Base-by-base conservation (phyloP, 352 stramenopile species). In the Nothophytophthora sp. region DNA sequence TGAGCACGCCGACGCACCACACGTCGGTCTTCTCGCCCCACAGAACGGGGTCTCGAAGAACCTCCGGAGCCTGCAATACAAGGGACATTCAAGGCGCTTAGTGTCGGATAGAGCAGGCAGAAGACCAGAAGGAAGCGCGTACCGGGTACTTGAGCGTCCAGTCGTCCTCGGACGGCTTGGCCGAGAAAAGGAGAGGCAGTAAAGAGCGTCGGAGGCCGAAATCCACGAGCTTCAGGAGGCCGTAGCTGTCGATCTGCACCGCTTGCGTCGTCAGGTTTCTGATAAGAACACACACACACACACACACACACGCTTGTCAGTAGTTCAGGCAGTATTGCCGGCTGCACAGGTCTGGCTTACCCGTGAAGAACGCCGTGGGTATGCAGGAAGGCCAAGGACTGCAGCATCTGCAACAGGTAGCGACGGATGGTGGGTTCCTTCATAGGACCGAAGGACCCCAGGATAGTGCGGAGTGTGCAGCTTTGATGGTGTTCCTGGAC, bases 381-480 rank as follows among this genome's bases (percentile, higher is more conserved):
- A 25, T 90, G 78, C 6, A 92, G 65, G 50, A 52, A 87, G 5
- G 44, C 44, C 2, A 88, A 52, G 12, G 55, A 78, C 18, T 88
- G 62, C 1, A 88, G 50, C 12, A 90, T 41, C 34, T 92, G 81
- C 13, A 70, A 13, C 10, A 88, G n/a, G 22, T 92, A 92, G 0
- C 78, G 71, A 0, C 76, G 78, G 37, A 91, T 81, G 15, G 74
- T 87, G 9, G 76, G 46, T 42, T 91, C 81, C 20, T 86, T 88
- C 81, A 91, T 91, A 0, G 67, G 48, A 1, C 81, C 81, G 54
- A 91, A 91, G 8, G 76, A 83, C 41, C 72, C 65, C 2, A 91
- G 57, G 24, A 89, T 84, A 19, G 78, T 87, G 15, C 56, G 48
- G 3, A 88, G 40, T n/a, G 67, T 67, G 39, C 78, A 89, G 37